Base-by-base conservation (phyloP, 1,139 yeast genomes). In the Maudiozyma humilis region DNA sequence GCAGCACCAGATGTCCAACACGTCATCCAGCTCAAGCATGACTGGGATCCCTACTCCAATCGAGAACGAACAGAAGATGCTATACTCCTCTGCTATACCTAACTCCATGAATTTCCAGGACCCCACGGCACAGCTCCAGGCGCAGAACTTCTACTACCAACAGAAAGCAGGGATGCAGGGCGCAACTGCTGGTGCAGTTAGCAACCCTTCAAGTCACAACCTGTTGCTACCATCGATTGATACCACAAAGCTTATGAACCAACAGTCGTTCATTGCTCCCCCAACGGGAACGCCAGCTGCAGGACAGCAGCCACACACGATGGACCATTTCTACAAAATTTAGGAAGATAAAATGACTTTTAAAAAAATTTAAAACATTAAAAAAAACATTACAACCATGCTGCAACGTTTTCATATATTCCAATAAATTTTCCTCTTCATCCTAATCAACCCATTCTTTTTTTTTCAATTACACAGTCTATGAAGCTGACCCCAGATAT, bases 281-380 rank as follows among this genome's bases (percentile, higher is more conserved):
- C 30, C 38, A 13, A 20, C 38, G 3, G 38, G 36, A 2, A 32
- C 36, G 13, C 36, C 30, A 16, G 27, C 38, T 4, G 15, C 38
- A 8, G 6, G 30, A 4, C 38, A 35, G 27, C 16, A 25, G 14
- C 38, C 23, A 35, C 38, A 35, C 15, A 35, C 29, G 17, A 35
- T 35, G 38, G 38, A 35, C 23, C 38, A 35, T 35, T 35, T 35
- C 15, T 35, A 35, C 16, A 35, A 35, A 16, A 35, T 35, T n/a
- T 35, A 35, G n/a, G n/a, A n/a, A n/a, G n/a, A n/a, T n/a, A n/a
- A n/a, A n/a, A n/a, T n/a, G n/a, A n/a, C n/a, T n/a, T n/a, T n/a
- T n/a, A n/a, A n/a, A n/a, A n/a, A n/a, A n/a, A n/a, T n/a, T n/a
- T n/a, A n/a, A n/a, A n/a, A n/a, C n/a, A n/a, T n/a, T n/a, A n/a